Evolutionary conservation across 2,329 filamentous ascomycete species (phyloP).

Genomic region (Verticillium nubilum): DNA sequence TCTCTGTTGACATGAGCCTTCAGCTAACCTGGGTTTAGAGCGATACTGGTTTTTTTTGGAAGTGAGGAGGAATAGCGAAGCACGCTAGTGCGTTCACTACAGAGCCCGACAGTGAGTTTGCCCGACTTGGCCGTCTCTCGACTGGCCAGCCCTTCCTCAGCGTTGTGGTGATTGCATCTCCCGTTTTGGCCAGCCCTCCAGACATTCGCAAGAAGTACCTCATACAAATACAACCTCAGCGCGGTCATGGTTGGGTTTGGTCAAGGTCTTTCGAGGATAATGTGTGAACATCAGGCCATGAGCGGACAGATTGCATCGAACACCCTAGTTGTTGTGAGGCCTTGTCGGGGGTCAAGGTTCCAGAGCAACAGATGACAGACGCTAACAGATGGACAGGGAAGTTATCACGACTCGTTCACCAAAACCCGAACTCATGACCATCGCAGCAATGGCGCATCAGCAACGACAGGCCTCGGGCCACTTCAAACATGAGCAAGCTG

Average conservation of each 20-base stretch:
- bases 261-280: neutral
- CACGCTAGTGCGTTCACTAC: neutral
- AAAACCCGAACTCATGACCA: slow-evolving; percentile 11
- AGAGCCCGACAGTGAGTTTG: neutral
- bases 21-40: neutral
- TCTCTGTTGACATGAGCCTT: neutral
- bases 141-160: neutral
- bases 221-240: neutral
- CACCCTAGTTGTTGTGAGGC: slow-evolving; percentile 7
- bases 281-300: slow-evolving; percentile 3
- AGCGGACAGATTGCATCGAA: slow-evolving; percentile 5
- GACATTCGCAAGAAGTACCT: neutral
- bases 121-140: neutral
- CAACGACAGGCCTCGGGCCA: slow-evolving; percentile 14
- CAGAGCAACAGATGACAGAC: slow-evolving; percentile 12
- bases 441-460: slow-evolving; percentile 14
- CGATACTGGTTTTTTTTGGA: neutral
- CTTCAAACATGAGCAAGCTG: slow-evolving; percentile 23
- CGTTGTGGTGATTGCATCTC: slow-evolving; percentile 8
- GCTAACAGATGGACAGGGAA: slow-evolving; percentile 6
- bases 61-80: neutral
- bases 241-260: neutral
- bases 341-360: slow-evolving; percentile 10
- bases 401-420: neutral
- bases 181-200: slow-evolving; percentile 2